Conservation (phyloP, 441 rosid species). For the Populus tomentosa region DNA sequence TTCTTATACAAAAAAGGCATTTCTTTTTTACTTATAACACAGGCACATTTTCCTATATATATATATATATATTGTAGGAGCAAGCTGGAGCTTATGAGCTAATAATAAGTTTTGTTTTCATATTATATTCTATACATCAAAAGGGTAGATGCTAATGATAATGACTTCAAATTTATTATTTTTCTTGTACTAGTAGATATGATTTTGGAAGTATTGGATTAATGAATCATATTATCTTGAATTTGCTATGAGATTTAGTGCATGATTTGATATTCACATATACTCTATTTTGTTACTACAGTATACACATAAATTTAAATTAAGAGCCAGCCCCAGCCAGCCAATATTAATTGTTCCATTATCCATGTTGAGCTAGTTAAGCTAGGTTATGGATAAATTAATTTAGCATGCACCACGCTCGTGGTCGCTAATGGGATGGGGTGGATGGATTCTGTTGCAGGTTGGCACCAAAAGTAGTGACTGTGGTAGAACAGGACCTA, state of each 20-base stretch:
- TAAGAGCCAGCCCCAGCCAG: not conserved
- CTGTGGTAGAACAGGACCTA: slow-evolving; percentile 93
- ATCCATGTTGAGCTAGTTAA: too few species aligned
- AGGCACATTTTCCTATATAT: too few species aligned
- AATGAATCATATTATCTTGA: not conserved
- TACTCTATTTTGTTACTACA: not conserved
- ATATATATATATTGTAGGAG: too few species aligned
- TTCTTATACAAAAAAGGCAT: not conserved
- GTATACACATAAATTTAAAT: not conserved
- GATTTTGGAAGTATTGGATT: not conserved
- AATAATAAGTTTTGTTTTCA: not conserved
- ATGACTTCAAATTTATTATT: not conserved
- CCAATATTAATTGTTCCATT: not conserved
- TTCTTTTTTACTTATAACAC: not conserved
- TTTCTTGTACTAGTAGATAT: not conserved
- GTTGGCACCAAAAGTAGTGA: slow-evolving; percentile 91
- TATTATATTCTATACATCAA: not conserved
- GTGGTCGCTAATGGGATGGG: not conserved
- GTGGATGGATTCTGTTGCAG: slow-evolving; percentile 27
- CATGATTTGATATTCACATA: not conserved
- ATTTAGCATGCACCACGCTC: not conserved
- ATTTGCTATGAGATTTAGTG: not conserved
- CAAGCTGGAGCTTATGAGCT: not conserved
- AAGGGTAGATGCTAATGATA: not conserved
- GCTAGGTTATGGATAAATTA: too few species aligned